phyloP scores from a whole-genome alignment of 331 rosid genomes.

The Erythrophleum ivorense region DNA sequence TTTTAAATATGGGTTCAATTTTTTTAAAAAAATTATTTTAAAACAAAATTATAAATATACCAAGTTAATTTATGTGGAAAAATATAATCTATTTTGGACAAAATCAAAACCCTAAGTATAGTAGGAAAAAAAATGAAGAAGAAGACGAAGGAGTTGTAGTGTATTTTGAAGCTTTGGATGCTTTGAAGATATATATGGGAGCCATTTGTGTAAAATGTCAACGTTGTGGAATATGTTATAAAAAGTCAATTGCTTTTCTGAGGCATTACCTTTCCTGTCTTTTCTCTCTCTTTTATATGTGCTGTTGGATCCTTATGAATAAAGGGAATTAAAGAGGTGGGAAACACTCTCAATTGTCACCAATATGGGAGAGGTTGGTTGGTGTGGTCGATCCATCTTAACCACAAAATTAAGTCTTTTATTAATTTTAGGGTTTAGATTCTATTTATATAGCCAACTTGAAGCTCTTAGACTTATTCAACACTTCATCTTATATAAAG shows the following conservation, averaged over 20 bases:
- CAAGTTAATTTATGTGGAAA: no score
- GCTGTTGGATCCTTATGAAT: constrained; percentile 73
- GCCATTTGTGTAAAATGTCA: constrained; percentile 65
- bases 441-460: constrained; percentile 41
- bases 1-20: no score
- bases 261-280: constrained; percentile 44
- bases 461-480: constrained; percentile 47
- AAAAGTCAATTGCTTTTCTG: constrained; percentile 74
- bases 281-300: constrained; percentile 29
- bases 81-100: no score
- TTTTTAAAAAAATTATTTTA: no score
- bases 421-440: constrained; percentile 31
- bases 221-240: constrained; percentile 62
- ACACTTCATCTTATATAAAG: constrained; percentile 53
- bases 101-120: no score
- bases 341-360: constrained; percentile 78
- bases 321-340: constrained; percentile 77
- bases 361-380: constrained; percentile 60
- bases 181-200: constrained; percentile 50
- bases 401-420: constrained; percentile 43
- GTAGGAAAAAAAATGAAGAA: no score
- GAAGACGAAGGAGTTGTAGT: neutral
- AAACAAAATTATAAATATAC: no score
- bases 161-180: constrained; percentile 73
- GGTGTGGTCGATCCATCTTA: constrained; percentile 47